Evolutionary conservation across 2,329 filamentous ascomycete genomes (phyloP), one percentile per base, ranked within the genome.

Genomic region (Fusarium sp.): DNA sequence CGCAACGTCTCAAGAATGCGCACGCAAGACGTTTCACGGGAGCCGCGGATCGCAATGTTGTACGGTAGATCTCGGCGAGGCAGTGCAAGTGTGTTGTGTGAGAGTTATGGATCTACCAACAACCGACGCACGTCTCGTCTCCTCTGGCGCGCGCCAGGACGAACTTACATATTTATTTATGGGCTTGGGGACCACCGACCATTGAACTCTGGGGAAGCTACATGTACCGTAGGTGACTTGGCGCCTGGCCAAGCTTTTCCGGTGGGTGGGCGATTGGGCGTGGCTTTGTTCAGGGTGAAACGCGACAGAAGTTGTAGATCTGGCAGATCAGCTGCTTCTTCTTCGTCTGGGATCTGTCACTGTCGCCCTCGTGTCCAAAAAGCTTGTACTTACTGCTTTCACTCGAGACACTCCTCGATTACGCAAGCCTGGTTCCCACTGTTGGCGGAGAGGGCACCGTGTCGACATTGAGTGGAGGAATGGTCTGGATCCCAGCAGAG

Each of bases 401-500:
- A 46, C 62, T 42, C 38, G 35, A 56, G 49, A 61, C 58, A 62
- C 58, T 68, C 58, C 60, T 56, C 63, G 38, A 75, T 76, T 77
- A 77, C 75, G 75, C 75, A 77, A 77, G 75, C 75, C 59, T 12
- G 11, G 66, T 66, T 66, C 53, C 62, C 62, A 64, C 62, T 49
- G 20, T 36, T 36, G 64, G 66, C 64, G 67, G 70, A 59, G 40
- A 36, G 62, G 69, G 17, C 64, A 66, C 40, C 61, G 55, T 31
- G 57, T 62, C 60, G 46, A 33, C 31, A 14, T 33, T 11, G 11
- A 58, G 44, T 71, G 62, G 66, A 75, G 75, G 73, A 74, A 72
- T 69, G 65, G 70, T 70, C 75, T 75, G 71, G 66, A 70, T 75
- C 75, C 62, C 71, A 56, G 66, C 36, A 73, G 66, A 64, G 72